These are phyloP conservation scores for Boletus bicolor DNA, from an alignment of 768 basidiomycete species.

Conservation along the genomic window DNA sequence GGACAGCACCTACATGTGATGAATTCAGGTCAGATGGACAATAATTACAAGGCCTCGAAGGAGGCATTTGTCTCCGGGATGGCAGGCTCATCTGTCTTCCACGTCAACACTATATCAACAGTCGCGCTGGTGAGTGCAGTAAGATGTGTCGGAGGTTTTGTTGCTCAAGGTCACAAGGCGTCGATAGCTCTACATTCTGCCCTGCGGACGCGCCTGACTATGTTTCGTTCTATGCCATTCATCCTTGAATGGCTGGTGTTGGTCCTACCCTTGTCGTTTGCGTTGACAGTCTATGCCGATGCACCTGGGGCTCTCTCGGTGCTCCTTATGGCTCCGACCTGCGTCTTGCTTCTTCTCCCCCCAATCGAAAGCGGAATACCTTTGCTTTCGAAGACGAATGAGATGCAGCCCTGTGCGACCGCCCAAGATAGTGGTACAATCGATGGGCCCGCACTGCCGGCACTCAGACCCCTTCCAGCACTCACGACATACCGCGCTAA, in stretches of 20 bases:
- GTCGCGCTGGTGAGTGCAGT: constrained; percentile 55
- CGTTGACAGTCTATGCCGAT: constrained; percentile 72
- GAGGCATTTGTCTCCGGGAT: constrained; percentile 78
- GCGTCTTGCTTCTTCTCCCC: constrained; percentile 42
- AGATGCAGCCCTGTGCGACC: not conserved
- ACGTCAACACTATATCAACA: constrained; percentile 66
- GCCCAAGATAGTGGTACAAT: not conserved
- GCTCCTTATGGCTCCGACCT: constrained; percentile 45
- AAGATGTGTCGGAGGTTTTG: not conserved
- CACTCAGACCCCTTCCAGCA: constrained; percentile 57
- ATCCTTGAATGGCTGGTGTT: constrained; percentile 60
- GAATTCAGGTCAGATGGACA: constrained; percentile 14
- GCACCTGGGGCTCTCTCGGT: constrained; percentile 51
- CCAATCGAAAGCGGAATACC: constrained; percentile 44
- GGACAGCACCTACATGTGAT: not conserved
- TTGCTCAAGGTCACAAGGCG: constrained; percentile 43
- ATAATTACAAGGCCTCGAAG: constrained; percentile 69
- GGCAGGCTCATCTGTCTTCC: constrained; percentile 64
- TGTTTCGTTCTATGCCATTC: constrained; percentile 37
- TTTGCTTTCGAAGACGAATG: constrained; percentile 44
- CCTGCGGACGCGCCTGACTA: constrained; percentile 46
- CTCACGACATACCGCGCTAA: constrained; percentile 87
- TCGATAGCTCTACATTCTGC: constrained; percentile 71
- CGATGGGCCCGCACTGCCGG: not conserved
- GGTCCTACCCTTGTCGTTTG: constrained; percentile 74